Evolutionary conservation across 2,329 filamentous ascomycete genomes (phyloP).

Genomic region (Pseudocercospora musae): DNA sequence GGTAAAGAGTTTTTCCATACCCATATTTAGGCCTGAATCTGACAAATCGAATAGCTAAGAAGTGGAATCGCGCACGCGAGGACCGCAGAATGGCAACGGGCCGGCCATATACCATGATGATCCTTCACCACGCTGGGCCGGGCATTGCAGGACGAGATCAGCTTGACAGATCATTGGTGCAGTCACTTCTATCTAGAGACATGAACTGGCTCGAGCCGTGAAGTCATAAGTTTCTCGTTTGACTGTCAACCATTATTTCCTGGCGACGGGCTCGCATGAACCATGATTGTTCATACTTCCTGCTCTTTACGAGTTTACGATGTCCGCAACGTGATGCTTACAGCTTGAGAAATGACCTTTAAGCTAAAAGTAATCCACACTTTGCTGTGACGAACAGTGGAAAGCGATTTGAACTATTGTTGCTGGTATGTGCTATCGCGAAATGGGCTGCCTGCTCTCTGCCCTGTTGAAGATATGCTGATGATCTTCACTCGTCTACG

Average conservation of each 20-base stretch:
- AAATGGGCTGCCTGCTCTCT: too few species aligned
- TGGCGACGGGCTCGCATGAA: background rate
- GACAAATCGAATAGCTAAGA: background rate
- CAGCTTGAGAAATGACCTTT: too few species aligned
- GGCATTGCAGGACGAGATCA: background rate
- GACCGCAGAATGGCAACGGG: background rate
- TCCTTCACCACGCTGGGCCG: background rate
- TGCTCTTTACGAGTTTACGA: too few species aligned
- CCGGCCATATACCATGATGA: background rate
- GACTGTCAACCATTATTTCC: background rate
- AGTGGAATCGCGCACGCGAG: background rate
- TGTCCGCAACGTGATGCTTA: too few species aligned
- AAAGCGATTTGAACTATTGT: too few species aligned
- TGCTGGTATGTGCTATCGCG: too few species aligned
- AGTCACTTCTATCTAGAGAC: background rate
- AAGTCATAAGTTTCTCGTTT: background rate
- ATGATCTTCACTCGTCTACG: too few species aligned
- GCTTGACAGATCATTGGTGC: background rate
- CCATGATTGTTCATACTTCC: background rate
- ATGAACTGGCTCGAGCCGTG: background rate
- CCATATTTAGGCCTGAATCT: background rate
- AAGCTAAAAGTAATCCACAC: too few species aligned
- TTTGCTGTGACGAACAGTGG: too few species aligned
- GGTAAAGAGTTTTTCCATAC: background rate
- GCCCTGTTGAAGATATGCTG: too few species aligned